A percentile compares a stretch with the other conserved stretches of the same genome.
phyloP scores from a whole-genome alignment of 441 rosid genomes.

The Omphalea diandra region DNA sequence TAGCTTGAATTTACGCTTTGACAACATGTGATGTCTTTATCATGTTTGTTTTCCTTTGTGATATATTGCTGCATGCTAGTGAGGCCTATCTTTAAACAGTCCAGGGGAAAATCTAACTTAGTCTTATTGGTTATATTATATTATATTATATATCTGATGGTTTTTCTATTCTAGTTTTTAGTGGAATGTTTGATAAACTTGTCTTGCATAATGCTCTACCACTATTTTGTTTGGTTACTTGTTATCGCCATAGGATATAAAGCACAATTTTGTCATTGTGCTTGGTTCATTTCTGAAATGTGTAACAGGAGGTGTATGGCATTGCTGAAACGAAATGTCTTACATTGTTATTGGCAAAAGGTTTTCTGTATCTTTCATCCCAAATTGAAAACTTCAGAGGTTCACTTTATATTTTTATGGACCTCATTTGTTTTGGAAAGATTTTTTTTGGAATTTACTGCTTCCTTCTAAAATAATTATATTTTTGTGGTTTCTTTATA shows the following conservation, averaged over 20 bases:
- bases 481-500: background rate
- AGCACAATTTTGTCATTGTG: background rate
- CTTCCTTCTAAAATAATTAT: background rate
- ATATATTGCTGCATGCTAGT: background rate
- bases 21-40: background rate
- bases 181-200: background rate
- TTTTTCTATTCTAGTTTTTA: background rate
- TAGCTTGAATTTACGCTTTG: constrained; percentile 4
- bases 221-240: background rate
- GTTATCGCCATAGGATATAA: too few relatives aligned
- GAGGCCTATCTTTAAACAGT: background rate
- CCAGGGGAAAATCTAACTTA: background rate
- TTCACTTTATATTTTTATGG: background rate
- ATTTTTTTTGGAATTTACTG: background rate
- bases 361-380: background rate
- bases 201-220: too few relatives aligned
- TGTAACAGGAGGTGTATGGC: background rate
- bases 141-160: background rate
- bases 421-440: background rate
- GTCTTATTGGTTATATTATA: background rate
- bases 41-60: background rate
- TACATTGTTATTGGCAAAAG: background rate
- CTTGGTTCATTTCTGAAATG: background rate
- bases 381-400: background rate
- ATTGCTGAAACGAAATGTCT: background rate